Evolutionary conservation across 179 eudicot genomes (phyloP).

Genomic region (Vitellaria paradoxa): DNA sequence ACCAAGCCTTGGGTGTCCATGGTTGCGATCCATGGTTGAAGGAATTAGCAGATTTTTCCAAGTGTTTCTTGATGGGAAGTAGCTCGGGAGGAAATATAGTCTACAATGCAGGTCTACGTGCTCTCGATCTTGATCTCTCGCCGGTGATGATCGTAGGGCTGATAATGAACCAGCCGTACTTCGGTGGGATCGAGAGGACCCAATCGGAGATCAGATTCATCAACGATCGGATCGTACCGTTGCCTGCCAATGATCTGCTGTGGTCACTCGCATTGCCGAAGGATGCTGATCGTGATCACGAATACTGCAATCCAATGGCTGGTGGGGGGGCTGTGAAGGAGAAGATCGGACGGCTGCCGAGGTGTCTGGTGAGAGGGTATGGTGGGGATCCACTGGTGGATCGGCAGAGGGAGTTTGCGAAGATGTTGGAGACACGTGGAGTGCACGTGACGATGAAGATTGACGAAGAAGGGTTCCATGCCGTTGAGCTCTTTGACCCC

Average conservation of each 20-base stretch:
- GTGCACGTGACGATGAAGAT: conserved; percentile 47
- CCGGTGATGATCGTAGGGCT: conserved; percentile 69
- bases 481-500: conserved; percentile 59
- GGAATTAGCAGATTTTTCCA: conserved; percentile 51
- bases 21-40: conserved; percentile 61
- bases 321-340: conserved; percentile 1
- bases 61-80: conserved; percentile 62
- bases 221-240: conserved; percentile 44
- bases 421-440: conserved; percentile 56
- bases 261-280: conserved; percentile 73
- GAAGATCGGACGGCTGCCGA: conserved; percentile 55
- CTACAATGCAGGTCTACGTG: conserved; percentile 58
- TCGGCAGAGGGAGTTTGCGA: conserved; percentile 51
- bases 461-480: conserved; percentile 60
- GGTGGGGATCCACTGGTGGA: conserved; percentile 72
- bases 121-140: conserved; percentile 39
- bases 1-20: conserved; percentile 35
- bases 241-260: conserved; percentile 51
- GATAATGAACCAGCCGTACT: conserved; percentile 64
- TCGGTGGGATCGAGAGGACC: conserved; percentile 57
- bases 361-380: conserved; percentile 52
- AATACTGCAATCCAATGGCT: conserved; percentile 47
- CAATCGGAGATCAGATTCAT: conserved; percentile 41
- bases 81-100: conserved; percentile 77
- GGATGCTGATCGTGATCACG: conserved; percentile 62